Percentiles rank a stretch among this genome's conserved stretches.
These are phyloP conservation scores for Termitomyces sp. DNA, from an alignment of 768 basidiomycete genomes.

Conservation along the genomic window DNA sequence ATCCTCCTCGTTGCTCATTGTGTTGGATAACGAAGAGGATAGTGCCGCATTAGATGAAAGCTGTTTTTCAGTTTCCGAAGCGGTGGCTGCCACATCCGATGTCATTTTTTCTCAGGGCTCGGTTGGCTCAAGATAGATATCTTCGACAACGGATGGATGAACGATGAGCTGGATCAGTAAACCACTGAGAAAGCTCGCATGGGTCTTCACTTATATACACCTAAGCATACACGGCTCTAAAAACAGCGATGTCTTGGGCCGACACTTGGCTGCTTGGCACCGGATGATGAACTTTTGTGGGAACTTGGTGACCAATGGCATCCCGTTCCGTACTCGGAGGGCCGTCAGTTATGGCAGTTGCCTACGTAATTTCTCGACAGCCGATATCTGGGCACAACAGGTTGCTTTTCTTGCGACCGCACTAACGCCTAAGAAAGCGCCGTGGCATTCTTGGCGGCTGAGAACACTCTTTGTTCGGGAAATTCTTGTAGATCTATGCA, in stretches of 20 bases:
- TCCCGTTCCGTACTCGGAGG: slow-evolving; percentile 1
- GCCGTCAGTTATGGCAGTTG: not conserved
- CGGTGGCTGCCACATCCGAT: not conserved
- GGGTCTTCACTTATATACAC: not conserved
- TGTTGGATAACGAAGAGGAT: not conserved
- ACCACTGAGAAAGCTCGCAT: not conserved
- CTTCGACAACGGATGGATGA: not conserved
- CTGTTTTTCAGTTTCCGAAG: not conserved
- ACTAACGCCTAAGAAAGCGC: not conserved
- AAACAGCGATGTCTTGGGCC: not conserved
- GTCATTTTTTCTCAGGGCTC: not conserved
- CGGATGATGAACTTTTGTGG: not conserved
- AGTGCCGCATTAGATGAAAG: not conserved
- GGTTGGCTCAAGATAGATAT: too few species aligned
- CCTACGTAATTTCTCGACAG: not conserved
- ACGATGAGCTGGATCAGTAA: not conserved
- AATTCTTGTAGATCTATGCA: not conserved
- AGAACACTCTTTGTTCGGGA: not conserved
- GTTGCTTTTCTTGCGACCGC: not conserved
- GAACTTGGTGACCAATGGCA: not conserved
- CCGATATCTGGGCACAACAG: not conserved
- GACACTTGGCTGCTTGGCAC: not conserved
- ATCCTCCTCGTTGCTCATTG: slow-evolving; percentile 9
- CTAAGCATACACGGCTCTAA: not conserved
- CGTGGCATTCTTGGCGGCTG: not conserved